Conservation (phyloP, 768 basidiomycete genomes). For the Pleurotus platypus region DNA sequence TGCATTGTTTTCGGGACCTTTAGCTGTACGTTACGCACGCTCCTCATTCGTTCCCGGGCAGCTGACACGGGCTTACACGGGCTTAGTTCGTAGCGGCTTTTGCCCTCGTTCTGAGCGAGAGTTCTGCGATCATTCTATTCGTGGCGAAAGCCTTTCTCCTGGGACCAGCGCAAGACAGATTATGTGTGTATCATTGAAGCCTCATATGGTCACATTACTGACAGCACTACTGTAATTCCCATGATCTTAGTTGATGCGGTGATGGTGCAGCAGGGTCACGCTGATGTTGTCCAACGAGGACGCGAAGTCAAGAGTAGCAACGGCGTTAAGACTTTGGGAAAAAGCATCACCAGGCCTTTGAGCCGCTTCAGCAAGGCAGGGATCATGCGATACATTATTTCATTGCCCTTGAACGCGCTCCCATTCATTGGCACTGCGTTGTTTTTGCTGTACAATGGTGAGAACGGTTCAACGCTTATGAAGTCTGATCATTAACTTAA, state of each 20-base stretch:
- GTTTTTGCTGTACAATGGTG: slow-evolving; percentile 56
- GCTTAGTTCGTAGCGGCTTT: slow-evolving; percentile 44
- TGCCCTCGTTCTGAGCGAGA: slow-evolving; percentile 38
- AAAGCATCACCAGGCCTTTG: slow-evolving; percentile 45
- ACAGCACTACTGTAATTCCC: neutral
- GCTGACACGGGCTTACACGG: neutral
- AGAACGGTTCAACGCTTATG: slow-evolving; percentile 1
- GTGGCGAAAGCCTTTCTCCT: slow-evolving; percentile 33
- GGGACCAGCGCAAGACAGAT: slow-evolving; percentile 29
- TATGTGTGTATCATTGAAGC: slow-evolving; percentile 26
- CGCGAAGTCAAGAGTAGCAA: slow-evolving; percentile 27
- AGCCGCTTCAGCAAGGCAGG: slow-evolving; percentile 39
- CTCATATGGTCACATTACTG: neutral
- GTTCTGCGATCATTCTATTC: slow-evolving; percentile 32
- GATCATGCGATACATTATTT: slow-evolving; percentile 55
- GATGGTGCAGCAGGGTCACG: slow-evolving; percentile 30
- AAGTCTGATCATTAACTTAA: neutral
- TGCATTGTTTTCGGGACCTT: slow-evolving; percentile 58
- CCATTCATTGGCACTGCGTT: slow-evolving; percentile 62
- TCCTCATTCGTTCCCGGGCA: neutral
- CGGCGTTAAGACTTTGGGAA: slow-evolving; percentile 42
- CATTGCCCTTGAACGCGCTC: slow-evolving; percentile 65
- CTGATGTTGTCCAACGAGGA: slow-evolving; percentile 26
- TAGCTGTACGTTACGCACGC: slow-evolving; percentile 30
- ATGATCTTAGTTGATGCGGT: slow-evolving; percentile 30